Evolutionary conservation across 129 eudicot species (phyloP), one percentile per base, ranked within the genome.

Genomic region (Heracleum sosnowskyi): DNA sequence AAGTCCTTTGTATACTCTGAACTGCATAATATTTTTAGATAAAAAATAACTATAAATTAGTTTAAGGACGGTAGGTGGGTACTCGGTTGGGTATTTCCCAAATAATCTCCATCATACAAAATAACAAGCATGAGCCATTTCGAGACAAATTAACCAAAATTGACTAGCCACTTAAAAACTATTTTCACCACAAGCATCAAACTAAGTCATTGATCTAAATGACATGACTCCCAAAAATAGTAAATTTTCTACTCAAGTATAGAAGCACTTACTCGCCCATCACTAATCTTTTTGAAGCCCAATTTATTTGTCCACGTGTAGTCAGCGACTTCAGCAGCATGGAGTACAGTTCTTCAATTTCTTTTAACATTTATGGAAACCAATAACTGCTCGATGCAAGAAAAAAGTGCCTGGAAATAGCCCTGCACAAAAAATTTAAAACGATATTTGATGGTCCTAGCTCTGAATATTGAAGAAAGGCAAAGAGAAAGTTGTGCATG

Each of bases 251-350:
- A 41, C 15, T 41, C 16, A 62, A 68, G n/a, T 31, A 34, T 28
- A 74, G 13, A n/a, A 35, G 17, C 60, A 85, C 97, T 87, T 91
- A 93, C 98, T 84, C 87, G 88, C 36, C 86, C 97, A 39, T 88
- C 81, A 63, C 85, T 89, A 88, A 92, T 88, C 84, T 86, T 91
- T 84, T 84, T 85, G 83, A 93, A 93, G 72, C 98, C 97, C 76
- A 93, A 83, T 74, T 88, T 93, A 55, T 86, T 86, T 11, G 95
- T 88, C 98, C 98, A 93, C 75, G 91, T 91, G 3, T 91, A 81
- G 82, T 93, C 90, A 37, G 98, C 97, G 76, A 91, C 95, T 84
- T 91, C 96, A 64, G 98, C 96, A 78, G 98, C 98, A 82, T 97
- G 98, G 75, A 93, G 96, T 73, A 93, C 97, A 73, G 91, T 83